Evolutionary conservation across 768 basidiomycete genomes (phyloP).

Genomic region (Phlegmacium glaucopus): DNA sequence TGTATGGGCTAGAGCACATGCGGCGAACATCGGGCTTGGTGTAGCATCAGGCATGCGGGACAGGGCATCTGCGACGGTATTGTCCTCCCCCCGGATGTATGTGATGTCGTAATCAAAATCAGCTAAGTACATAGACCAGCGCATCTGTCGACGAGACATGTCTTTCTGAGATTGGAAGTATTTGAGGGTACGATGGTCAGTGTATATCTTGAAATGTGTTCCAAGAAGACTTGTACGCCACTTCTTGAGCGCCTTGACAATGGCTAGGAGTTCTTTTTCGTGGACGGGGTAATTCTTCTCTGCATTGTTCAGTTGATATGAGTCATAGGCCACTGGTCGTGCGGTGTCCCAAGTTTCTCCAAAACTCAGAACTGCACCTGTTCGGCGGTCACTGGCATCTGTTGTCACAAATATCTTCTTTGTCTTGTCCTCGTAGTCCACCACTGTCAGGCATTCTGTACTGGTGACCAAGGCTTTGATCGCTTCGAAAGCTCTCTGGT

Average conservation of each 20-base stretch:
- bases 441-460: no score
- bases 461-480: no score
- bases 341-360: slow-evolving; percentile 25
- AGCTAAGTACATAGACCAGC: slow-evolving; percentile 15
- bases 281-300: slow-evolving; percentile 33
- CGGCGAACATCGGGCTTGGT: no score
- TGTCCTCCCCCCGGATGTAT: slow-evolving; percentile 31
- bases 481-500: no score
- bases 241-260: slow-evolving; percentile 24
- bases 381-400: slow-evolving; percentile 23
- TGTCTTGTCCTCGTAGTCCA: no score
- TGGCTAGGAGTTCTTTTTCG: slow-evolving; percentile 34
- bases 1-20: no score
- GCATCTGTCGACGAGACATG: slow-evolving; percentile 7
- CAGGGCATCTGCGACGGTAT: slow-evolving; percentile 32
- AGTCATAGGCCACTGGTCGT: slow-evolving; percentile 28
- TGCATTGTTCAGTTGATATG: slow-evolving; percentile 16
- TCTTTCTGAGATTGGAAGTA: slow-evolving; percentile 26
- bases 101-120: slow-evolving; percentile 31
- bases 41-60: slow-evolving; percentile 19
- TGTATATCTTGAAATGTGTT: slow-evolving; percentile 17
- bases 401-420: slow-evolving; percentile 14
- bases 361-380: slow-evolving; percentile 25
- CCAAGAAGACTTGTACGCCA: slow-evolving; percentile 21
- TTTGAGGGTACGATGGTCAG: slow-evolving; percentile 33